phyloP scores from a whole-genome alignment of 257 asterid genomes.

The Jasminum sambac region DNA sequence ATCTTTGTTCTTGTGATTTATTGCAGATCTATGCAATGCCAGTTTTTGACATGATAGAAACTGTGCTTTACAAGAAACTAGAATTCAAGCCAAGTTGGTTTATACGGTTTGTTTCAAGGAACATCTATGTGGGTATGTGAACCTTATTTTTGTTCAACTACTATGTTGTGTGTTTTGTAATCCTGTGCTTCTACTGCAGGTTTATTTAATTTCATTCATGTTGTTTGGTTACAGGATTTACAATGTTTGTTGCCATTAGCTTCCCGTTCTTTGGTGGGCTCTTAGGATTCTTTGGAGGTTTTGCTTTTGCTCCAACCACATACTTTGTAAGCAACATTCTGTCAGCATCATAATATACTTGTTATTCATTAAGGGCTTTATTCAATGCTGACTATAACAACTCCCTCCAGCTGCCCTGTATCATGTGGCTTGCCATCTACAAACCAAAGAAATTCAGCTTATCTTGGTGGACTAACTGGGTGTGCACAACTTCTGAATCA shows the following conservation, averaged over 20 bases:
- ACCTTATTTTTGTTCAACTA: not conserved
- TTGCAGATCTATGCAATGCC: constrained; percentile 89
- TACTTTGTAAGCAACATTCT: constrained; percentile 65
- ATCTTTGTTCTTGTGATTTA: not conserved
- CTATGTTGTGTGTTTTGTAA: not conserved
- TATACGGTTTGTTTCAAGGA: constrained; percentile 63
- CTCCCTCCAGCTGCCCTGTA: constrained; percentile 66
- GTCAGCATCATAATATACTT: not conserved
- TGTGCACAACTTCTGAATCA: constrained; percentile 19
- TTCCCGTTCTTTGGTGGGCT: constrained; percentile 97
- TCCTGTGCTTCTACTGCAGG: not conserved
- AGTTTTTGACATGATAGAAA: constrained; percentile 89
- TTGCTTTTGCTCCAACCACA: constrained; percentile 95
- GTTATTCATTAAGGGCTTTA: not conserved
- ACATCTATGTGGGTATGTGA: constrained; percentile 66
- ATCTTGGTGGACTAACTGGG: constrained; percentile 79
- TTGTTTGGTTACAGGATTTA: constrained; percentile 53
- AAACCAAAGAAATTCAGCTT: constrained; percentile 61
- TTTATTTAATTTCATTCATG: not conserved
- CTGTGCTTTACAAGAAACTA: constrained; percentile 70
- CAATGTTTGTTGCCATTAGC: constrained; percentile 80
- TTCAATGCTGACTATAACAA: not conserved
- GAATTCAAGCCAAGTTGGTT: constrained; percentile 67
- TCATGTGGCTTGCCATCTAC: constrained; percentile 77
- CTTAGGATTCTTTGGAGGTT: constrained; percentile 88